phyloP scores from a whole-genome alignment of 2,329 filamentous ascomycete genomes.

The Botrytis fabae region DNA sequence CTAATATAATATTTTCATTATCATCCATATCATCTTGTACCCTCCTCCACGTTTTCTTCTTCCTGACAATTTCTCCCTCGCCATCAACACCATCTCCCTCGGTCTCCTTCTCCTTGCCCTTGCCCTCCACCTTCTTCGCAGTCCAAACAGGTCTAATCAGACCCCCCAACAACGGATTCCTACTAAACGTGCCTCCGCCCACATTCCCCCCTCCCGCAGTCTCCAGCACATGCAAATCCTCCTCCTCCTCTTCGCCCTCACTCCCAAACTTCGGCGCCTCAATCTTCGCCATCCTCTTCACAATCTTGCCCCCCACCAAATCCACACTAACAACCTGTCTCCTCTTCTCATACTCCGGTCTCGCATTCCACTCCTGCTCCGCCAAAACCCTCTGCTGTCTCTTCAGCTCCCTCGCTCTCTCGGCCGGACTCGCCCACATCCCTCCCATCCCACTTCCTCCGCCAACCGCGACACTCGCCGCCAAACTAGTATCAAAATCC shows the following conservation, averaged over 20 bases:
- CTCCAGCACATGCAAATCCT: slow-evolving; percentile 24
- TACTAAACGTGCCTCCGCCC: slow-evolving; percentile 40
- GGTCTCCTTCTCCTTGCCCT: slow-evolving; percentile 30
- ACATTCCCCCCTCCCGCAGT: slow-evolving; percentile 27
- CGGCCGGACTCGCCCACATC: slow-evolving; percentile 68
- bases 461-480: slow-evolving; percentile 32
- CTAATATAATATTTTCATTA: slow-evolving; percentile 45
- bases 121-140: slow-evolving; percentile 35
- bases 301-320: slow-evolving; percentile 62
- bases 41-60: slow-evolving; percentile 43
- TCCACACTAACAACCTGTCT: slow-evolving; percentile 69
- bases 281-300: slow-evolving; percentile 39
- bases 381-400: slow-evolving; percentile 67
- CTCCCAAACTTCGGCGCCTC: slow-evolving; percentile 31
- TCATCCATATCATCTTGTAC: slow-evolving; percentile 46
- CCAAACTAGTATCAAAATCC: slow-evolving; percentile 59
- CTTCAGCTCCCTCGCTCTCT: slow-evolving; percentile 67
- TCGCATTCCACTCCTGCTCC: slow-evolving; percentile 67
- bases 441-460: slow-evolving; percentile 41
- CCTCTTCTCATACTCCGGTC: slow-evolving; percentile 71
- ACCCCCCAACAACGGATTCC: slow-evolving; percentile 41
- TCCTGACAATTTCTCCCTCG: slow-evolving; percentile 25
- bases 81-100: slow-evolving; percentile 26
- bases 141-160: slow-evolving; percentile 42
- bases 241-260: slow-evolving; percentile 34